Percentiles rank a stretch among this genome's conserved stretches.
phyloP scores from a whole-genome alignment of 352 stramenopile genomes.

The Globisporangium cystogenes region DNA sequence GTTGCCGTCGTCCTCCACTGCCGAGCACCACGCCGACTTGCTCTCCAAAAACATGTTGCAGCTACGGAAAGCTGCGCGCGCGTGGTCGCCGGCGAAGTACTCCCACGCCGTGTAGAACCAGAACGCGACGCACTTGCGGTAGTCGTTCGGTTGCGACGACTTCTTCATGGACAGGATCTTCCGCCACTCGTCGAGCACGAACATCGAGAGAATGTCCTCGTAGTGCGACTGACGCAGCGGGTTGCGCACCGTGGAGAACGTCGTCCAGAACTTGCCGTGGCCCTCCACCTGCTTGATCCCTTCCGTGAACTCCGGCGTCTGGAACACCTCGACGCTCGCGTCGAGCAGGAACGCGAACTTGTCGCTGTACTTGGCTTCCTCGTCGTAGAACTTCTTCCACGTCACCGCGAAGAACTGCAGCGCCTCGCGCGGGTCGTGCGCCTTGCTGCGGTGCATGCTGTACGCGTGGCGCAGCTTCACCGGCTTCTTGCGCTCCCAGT shows the following conservation, averaged over 20 bases:
- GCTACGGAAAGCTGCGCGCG: constrained; percentile 65
- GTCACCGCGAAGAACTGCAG: constrained; percentile 84
- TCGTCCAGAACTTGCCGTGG: constrained; percentile 84
- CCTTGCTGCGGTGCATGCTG: constrained; percentile 69
- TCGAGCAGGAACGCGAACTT: constrained; percentile 81
- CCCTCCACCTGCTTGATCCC: constrained; percentile 72
- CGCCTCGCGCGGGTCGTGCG: constrained; percentile 64
- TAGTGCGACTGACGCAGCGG: constrained; percentile 69
- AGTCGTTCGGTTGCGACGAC: constrained; percentile 81
- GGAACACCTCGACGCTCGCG: constrained; percentile 60
- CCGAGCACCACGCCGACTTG: constrained; percentile 37
- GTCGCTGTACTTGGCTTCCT: constrained; percentile 84
- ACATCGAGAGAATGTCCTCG: constrained; percentile 59
- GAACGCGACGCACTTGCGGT: constrained; percentile 84
- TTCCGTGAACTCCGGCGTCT: constrained; percentile 54
- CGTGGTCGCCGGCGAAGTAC: constrained; percentile 72
- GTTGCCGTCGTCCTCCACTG: constrained; percentile 11
- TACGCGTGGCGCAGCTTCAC: constrained; percentile 81
- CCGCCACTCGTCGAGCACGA: constrained; percentile 75
- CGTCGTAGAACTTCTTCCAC: constrained; percentile 87
- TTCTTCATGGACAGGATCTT: constrained; percentile 75
- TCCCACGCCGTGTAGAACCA: constrained; percentile 87
- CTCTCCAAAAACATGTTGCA: constrained; percentile 86
- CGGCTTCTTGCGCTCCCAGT: constrained; percentile 84
- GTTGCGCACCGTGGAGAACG: constrained; percentile 68